Conservation (phyloP, 768 basidiomycete genomes). For the Termitomyces sp. region DNA sequence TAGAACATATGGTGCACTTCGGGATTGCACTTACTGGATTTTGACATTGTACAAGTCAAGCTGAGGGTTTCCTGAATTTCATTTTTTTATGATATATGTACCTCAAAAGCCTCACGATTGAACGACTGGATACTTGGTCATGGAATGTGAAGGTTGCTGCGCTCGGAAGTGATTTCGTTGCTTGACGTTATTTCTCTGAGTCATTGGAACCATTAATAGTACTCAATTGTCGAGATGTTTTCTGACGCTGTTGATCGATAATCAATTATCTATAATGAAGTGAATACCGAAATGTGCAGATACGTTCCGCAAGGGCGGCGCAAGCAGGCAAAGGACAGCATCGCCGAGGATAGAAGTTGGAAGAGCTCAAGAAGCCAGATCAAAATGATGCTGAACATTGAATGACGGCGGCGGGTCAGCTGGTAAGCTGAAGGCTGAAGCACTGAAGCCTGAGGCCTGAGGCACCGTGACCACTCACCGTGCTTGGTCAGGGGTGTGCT, state of each 20-base stretch:
- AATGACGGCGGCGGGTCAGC: background rate
- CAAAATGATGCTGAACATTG: too few species aligned
- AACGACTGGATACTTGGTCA: background rate
- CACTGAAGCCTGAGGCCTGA: too few species aligned
- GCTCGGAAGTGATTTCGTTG: background rate
- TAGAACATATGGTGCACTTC: background rate
- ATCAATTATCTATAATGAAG: too few species aligned
- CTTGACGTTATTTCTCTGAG: background rate
- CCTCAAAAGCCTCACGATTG: background rate
- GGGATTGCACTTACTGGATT: background rate
- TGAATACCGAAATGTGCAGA: too few species aligned
- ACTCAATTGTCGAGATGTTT: background rate
- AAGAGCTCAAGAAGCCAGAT: too few species aligned
- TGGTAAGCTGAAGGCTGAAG: background rate
- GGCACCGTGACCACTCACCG: background rate
- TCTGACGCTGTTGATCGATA: background rate
- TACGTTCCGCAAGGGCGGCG: too few species aligned
- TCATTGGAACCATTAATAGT: background rate
- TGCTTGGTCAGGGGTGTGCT: background rate
- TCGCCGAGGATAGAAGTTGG: too few species aligned
- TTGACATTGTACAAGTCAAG: background rate
- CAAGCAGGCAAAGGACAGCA: background rate
- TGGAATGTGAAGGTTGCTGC: background rate
- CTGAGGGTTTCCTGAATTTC: background rate
- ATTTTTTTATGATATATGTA: background rate